A percentile compares a stretch with the other conserved stretches of the same genome.
Evolutionary conservation across 2,329 filamentous ascomycete species (phyloP).

Genomic region (Colletotrichum higginsianum): DNA sequence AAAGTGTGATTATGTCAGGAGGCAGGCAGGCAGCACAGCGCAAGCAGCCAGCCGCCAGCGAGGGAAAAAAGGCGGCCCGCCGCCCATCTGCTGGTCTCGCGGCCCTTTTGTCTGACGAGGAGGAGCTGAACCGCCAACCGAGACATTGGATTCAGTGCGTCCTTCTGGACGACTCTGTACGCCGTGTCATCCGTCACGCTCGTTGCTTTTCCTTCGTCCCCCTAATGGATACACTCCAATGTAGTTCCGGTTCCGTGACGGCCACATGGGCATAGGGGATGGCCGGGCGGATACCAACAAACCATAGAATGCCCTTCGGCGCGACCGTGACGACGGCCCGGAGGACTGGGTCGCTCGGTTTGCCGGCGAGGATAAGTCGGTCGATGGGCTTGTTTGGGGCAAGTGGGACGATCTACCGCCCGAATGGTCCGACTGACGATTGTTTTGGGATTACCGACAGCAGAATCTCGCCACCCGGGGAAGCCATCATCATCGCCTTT

Average conservation of each 20-base stretch:
- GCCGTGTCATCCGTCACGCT: conserved; percentile 3
- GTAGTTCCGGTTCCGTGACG: background rate
- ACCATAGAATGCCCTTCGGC: background rate
- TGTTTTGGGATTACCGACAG: background rate
- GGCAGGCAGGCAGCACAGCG: background rate
- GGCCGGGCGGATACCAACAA: background rate
- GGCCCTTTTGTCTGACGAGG: background rate
- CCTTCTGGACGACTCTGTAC: conserved; percentile 11
- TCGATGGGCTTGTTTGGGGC: background rate
- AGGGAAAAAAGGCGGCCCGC: background rate
- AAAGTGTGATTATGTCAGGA: background rate
- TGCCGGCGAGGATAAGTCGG: background rate
- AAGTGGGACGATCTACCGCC: background rate
- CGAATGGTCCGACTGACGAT: background rate
- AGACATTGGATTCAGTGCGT: conserved; percentile 27
- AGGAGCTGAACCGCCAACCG: conserved; percentile 20
- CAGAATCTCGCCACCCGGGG: background rate
- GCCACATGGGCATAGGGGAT: background rate
- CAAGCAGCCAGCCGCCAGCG: background rate
- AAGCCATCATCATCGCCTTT: background rate
- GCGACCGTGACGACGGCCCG: background rate
- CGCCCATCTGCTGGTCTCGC: background rate
- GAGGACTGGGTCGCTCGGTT: background rate
- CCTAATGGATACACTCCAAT: background rate
- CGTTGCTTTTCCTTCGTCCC: background rate